A percentile compares a stretch with the other conserved stretches of the same genome.
Evolutionary conservation across 768 basidiomycete genomes (phyloP).

Genomic region (Phanerodontia chrysosporium): DNA sequence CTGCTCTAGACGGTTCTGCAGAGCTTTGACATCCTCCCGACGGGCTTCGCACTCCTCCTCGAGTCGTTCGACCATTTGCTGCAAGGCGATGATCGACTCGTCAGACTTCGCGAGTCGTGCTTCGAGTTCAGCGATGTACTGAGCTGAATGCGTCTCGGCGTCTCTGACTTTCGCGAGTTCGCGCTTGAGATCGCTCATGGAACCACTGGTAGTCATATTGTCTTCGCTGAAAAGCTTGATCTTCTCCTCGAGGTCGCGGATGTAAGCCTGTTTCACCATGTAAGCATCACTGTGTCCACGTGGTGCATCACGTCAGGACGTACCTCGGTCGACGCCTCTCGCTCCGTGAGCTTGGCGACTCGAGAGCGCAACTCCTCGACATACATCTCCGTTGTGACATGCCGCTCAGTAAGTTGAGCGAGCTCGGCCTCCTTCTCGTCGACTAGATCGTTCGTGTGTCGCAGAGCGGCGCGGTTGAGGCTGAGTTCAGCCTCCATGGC

Average conservation of each 20-base stretch:
- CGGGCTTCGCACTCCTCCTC: constrained; percentile 77
- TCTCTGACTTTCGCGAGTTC: constrained; percentile 81
- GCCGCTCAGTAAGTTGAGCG: constrained; percentile 57
- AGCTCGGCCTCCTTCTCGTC: constrained; percentile 89
- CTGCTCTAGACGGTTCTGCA: constrained; percentile 68
- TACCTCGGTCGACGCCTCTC: constrained; percentile 91
- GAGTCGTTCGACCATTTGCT: constrained; percentile 66
- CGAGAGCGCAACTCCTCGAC: constrained; percentile 81
- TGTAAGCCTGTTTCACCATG: constrained; percentile 62
- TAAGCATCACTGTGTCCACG: background rate
- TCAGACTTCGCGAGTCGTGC: constrained; percentile 72
- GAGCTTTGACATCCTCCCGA: constrained; percentile 60
- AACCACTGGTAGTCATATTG: constrained; percentile 69
- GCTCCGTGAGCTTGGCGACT: constrained; percentile 77
- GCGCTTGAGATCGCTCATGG: constrained; percentile 77
- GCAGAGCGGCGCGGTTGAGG: constrained; percentile 79
- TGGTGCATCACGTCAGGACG: constrained; percentile 23
- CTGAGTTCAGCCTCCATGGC: constrained; percentile 92
- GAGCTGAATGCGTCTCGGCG: constrained; percentile 60
- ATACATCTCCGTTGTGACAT: constrained; percentile 78
- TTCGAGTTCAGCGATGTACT: constrained; percentile 88
- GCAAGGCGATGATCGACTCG: constrained; percentile 67
- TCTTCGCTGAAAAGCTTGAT: constrained; percentile 83
- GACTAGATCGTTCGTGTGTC: constrained; percentile 89
- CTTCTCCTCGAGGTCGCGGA: constrained; percentile 90